Base-by-base conservation (phyloP, 805 yeast genomes). In the Sugiyamaella mastotermitis region DNA sequence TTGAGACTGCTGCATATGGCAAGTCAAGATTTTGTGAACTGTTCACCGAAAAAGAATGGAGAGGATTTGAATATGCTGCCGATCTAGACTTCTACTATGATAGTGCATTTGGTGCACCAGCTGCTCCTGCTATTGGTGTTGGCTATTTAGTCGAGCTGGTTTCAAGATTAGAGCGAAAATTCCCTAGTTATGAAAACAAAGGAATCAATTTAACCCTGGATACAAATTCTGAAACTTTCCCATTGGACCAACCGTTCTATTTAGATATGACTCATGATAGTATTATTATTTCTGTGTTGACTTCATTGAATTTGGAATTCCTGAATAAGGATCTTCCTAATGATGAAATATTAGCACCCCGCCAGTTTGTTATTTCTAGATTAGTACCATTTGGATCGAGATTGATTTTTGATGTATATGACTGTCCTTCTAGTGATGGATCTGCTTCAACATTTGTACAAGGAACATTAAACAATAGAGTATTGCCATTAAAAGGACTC, bases 251-350 rank as follows among this genome's bases (percentile, higher is more conserved):
- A 53, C 70, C 73, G 41, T 64, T 82, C 31, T 79, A 79, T 67
- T 67, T 81, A 46, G 80, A 77, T 47, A 80, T 83, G 63, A 68
- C 84, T n/a, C 94, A 84, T 53, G 94, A 84, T 55, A 72, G 81
- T 27, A 81, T 80, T 45, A 58, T 83, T 30, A 64, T 77, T 45
- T 64, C 78, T 27, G 76, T 69, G 49, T 62, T 78, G 50, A 64
- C 83, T 23, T 83, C 90, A 2, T 60, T 82, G 35, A 86, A 85
- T 7, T 55, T 82, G 34, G 52, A 52, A 25, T 52, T 57, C 45
- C 47, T 45, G 43, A 70, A 40, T 63, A 65, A 45, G 3, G 62
- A 65, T 28, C 63, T 75, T 28, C 68, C 77, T 3, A 55, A 69
- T 5, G 66, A 66, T 43, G 60, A 61, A 35, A 65, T 74, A 40